A percentile compares a stretch with the other conserved stretches of the same genome.
Evolutionary conservation across 495 filamentous ascomycete genomes (phyloP).

Genomic region (Tuber magnatum): DNA sequence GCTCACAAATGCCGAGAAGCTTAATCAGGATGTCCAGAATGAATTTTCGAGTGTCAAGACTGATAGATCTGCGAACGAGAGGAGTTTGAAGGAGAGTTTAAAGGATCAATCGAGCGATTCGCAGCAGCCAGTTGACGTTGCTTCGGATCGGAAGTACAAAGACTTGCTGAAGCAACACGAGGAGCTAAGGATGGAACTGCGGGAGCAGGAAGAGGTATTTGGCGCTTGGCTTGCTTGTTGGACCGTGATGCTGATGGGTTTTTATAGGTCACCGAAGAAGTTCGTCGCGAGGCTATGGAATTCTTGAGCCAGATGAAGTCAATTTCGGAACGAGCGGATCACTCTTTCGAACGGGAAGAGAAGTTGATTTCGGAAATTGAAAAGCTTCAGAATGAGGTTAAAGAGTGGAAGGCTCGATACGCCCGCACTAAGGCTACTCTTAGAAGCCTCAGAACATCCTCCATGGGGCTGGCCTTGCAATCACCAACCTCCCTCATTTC

Average conservation of each 20-base stretch:
- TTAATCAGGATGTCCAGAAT: slow-evolving; percentile 66
- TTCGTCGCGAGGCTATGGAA: slow-evolving; percentile 71
- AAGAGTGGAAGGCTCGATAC: slow-evolving; percentile 84
- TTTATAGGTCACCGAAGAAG: slow-evolving; percentile 74
- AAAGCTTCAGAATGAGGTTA: slow-evolving; percentile 68
- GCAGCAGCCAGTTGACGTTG: slow-evolving; percentile 32
- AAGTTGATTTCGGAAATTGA: slow-evolving; percentile 64
- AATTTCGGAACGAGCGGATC: slow-evolving; percentile 68
- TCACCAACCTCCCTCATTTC: slow-evolving; percentile 55
- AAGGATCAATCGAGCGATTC: slow-evolving; percentile 57
- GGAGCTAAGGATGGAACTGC: slow-evolving; percentile 60
- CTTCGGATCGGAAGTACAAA: slow-evolving; percentile 39
- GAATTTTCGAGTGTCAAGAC: slow-evolving; percentile 67
- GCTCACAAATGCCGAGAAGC: slow-evolving; percentile 65
- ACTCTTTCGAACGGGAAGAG: slow-evolving; percentile 75
- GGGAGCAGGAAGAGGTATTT: slow-evolving; percentile 56
- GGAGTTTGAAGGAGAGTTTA: slow-evolving; percentile 57
- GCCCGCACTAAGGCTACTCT: slow-evolving; percentile 79
- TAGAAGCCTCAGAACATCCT: slow-evolving; percentile 70
- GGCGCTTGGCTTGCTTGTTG: not conserved
- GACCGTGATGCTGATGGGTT: slow-evolving; percentile 1
- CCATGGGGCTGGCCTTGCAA: slow-evolving; percentile 61
- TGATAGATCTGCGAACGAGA: slow-evolving; percentile 59
- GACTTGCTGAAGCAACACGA: slow-evolving; percentile 54
- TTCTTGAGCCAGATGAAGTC: slow-evolving; percentile 84